phyloP scores from a whole-genome alignment of 2,329 filamentous ascomycete genomes.

The Thyridium curvatum region DNA sequence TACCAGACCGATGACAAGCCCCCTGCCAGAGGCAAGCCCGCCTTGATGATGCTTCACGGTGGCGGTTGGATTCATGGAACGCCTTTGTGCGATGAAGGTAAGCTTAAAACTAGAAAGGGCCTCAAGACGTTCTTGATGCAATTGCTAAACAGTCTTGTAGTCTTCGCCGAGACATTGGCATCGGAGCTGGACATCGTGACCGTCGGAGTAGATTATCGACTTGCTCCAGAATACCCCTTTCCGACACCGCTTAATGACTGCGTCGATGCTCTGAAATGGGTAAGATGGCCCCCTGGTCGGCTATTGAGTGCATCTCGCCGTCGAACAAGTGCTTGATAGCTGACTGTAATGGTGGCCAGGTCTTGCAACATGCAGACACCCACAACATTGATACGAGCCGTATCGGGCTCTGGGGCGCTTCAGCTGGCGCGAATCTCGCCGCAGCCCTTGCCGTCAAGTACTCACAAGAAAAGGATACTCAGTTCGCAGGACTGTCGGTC shows the following conservation, averaged over 20 bases:
- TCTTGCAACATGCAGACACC: not conserved
- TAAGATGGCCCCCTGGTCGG: no score
- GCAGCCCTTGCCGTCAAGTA: not conserved
- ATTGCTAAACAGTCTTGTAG: not conserved
- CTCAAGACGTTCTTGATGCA: no score
- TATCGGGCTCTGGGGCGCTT: not conserved
- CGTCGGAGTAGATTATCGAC: not conserved
- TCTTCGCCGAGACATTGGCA: not conserved
- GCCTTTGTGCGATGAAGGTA: not conserved
- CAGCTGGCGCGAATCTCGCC: not conserved
- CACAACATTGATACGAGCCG: not conserved
- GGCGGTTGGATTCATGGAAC: not conserved
- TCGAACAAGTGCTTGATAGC: not conserved
- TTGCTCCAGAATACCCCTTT: not conserved
- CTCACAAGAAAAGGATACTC: not conserved
- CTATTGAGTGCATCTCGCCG: not conserved
- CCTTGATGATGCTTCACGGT: not conserved
- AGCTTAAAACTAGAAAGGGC: no score
- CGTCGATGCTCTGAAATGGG: not conserved
- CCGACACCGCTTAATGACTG: not conserved
- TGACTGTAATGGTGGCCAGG: not conserved
- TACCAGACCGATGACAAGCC: not conserved
- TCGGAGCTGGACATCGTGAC: not conserved
- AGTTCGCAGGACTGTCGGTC: not conserved
- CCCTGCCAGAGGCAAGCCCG: not conserved